phyloP scores from a whole-genome alignment of 2,329 filamentous ascomycete genomes.

The Colletotrichum sp. region DNA sequence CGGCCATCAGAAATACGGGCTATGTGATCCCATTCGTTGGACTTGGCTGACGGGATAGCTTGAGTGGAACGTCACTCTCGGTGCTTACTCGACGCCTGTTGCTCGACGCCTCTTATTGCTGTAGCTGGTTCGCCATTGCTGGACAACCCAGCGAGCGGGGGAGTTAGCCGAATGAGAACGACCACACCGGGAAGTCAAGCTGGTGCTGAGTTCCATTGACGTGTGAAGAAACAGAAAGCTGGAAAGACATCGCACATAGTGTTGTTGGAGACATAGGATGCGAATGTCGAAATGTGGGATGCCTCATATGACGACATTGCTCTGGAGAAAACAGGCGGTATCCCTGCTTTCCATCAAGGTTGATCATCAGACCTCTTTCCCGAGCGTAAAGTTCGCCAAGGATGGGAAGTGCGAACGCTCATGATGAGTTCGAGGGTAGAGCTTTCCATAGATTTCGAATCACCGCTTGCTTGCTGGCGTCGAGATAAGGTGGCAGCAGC shows the following conservation, averaged over 20 bases:
- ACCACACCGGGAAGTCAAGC: background rate
- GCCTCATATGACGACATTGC: background rate
- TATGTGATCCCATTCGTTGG: background rate
- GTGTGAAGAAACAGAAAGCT: background rate
- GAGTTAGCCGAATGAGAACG: background rate
- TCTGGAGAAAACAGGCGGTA: background rate
- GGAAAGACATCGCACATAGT: background rate
- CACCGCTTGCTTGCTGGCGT: background rate
- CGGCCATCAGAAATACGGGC: background rate
- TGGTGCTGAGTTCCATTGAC: background rate
- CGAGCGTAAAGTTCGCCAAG: background rate
- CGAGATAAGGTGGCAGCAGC: background rate
- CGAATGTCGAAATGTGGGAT: background rate
- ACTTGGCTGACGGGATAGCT: background rate
- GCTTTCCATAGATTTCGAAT: background rate
- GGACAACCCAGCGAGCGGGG: background rate
- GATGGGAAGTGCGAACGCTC: background rate
- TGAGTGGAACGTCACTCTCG: background rate
- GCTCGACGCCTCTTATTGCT: background rate
- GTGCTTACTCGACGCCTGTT: background rate
- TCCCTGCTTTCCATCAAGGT: background rate
- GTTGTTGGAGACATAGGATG: background rate
- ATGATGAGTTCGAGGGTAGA: background rate
- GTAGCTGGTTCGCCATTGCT: background rate
- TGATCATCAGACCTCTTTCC: background rate